Conservation (phyloP, 345 rosid genomes). For the Brassica juncea region DNA sequence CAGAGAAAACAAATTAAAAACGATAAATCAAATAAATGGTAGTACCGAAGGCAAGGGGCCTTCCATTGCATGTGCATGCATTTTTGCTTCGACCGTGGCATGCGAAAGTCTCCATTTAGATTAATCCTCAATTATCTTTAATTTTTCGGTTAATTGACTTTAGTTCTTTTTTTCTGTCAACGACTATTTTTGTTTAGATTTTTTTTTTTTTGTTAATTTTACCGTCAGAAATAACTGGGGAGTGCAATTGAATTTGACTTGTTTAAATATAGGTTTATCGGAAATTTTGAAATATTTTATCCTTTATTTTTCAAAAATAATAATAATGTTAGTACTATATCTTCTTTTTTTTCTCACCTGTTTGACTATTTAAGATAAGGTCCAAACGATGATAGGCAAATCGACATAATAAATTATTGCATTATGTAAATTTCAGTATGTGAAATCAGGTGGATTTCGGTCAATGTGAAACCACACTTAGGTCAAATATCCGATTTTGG, state of each 20-base stretch:
- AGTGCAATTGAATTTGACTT: background rate
- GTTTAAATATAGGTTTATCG: background rate
- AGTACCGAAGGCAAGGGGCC: background rate
- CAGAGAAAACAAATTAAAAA: background rate
- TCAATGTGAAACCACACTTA: constrained; percentile 23
- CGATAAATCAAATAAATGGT: background rate
- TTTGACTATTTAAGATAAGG: constrained; percentile 3
- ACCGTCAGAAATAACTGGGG: background rate
- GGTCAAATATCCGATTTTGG: constrained; percentile 29
- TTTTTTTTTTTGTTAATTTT: background rate
- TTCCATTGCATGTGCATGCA: constrained; percentile 11
- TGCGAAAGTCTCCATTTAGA: background rate
- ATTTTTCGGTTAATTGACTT: background rate
- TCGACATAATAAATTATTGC: background rate
- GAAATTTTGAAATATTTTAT: background rate
- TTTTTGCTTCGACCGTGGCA: background rate
- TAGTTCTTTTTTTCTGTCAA: background rate
- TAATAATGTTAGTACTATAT: background rate
- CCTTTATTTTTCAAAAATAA: background rate
- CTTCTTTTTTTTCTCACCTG: background rate
- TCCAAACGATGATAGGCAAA: constrained; percentile 4
- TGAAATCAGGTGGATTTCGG: constrained; percentile 16
- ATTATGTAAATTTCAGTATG: background rate
- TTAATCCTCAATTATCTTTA: background rate
- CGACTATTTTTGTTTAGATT: background rate